Base-by-base conservation (phyloP, 352 stramenopile genomes). In the Pythium coloratum region DNA sequence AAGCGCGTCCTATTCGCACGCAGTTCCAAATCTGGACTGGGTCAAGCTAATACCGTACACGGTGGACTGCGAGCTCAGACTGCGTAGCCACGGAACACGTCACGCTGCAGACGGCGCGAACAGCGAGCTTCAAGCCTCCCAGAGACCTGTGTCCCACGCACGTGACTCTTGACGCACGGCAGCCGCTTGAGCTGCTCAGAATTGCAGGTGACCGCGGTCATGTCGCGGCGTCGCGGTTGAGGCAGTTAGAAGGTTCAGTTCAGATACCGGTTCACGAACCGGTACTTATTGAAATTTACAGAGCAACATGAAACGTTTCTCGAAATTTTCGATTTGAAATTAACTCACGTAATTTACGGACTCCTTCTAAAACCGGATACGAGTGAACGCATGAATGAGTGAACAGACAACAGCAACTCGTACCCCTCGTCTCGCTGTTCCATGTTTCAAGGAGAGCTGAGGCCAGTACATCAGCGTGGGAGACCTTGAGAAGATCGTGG, bases 201-300 rank as follows among this genome's bases (percentile, higher is more conserved):
- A 34, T 54, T 51, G 36, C 56, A 63, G 12, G 40, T 63, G 56
- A 26, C 26, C 4, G 5, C n/a, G 26, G 13, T 33, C 56, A 63
- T 63, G 36, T 63, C 56, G 56, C 56, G 38, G 20, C 5, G 10
- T 49, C 20, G 55, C 55, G 33, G 12, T 18, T 8, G 55, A 60
- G 55, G 55, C 53, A 59, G 53, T 59, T 55, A 24, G 28, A 55
- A 9, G 28, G 33, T 60, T 44, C 55, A 34, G 55, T 44, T 46
- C 30, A 33, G 7, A 44, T 47, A 60, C 55, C 34, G 55, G 55
- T 50, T 20, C 33, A 1, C 12, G 16, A n/a, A 57, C 51, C 51
- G 51, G 46, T 53, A 30, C 9, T 18, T n/a, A 6, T 1, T 44
- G 38, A 44, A 44, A 44, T 18, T 44, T 44, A 44, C 38, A 2